Evolutionary conservation across 2,329 filamentous ascomycete species (phyloP).

Genomic region (Hirsutella thompsonii): DNA sequence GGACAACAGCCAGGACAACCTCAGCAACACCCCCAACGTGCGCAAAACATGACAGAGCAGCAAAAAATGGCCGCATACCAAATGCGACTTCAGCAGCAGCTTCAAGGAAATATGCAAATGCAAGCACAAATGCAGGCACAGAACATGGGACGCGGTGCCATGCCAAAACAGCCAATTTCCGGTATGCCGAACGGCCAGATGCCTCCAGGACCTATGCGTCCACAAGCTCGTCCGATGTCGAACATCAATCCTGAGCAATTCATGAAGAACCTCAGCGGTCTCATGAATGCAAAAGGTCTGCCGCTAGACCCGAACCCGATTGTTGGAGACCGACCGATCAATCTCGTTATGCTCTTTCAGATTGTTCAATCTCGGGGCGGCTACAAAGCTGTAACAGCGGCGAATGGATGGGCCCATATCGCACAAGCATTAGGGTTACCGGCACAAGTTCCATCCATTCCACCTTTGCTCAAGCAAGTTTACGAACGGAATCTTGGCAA

Average conservation of each 20-base stretch:
- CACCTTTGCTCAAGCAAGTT: conserved; percentile 55
- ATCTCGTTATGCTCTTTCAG: conserved; percentile 66
- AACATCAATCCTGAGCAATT: conserved; percentile 53
- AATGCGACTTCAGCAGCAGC: conserved; percentile 69
- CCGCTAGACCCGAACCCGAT: conserved; percentile 63
- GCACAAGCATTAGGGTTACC: conserved; percentile 52
- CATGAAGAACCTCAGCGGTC: conserved; percentile 61
- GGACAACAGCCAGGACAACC: conserved; percentile 25
- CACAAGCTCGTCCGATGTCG: conserved; percentile 31
- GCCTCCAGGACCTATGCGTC: conserved; percentile 34
- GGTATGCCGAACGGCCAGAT: conserved; percentile 43
- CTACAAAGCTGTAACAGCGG: conserved; percentile 57
- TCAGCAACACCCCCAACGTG: conserved; percentile 26
- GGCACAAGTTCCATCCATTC: conserved; percentile 51
- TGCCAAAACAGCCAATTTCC: conserved; percentile 37
- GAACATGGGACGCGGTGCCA: conserved; percentile 33
- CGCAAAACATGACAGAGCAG: conserved; percentile 40
- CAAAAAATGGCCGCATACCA: conserved; percentile 68
- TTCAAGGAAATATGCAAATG: conserved; percentile 42
- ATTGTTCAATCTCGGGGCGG: conserved; percentile 64
- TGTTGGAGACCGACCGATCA: conserved; percentile 61
- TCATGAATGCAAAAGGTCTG: conserved; percentile 63
- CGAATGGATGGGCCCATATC: conserved; percentile 62
- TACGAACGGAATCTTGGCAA: conserved; percentile 65
- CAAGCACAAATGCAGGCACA: conserved; percentile 37